A percentile compares a stretch with the other conserved stretches of the same genome.
phyloP scores from a whole-genome alignment of 352 stramenopile species.

The Globisporangium cylindrosporum region DNA sequence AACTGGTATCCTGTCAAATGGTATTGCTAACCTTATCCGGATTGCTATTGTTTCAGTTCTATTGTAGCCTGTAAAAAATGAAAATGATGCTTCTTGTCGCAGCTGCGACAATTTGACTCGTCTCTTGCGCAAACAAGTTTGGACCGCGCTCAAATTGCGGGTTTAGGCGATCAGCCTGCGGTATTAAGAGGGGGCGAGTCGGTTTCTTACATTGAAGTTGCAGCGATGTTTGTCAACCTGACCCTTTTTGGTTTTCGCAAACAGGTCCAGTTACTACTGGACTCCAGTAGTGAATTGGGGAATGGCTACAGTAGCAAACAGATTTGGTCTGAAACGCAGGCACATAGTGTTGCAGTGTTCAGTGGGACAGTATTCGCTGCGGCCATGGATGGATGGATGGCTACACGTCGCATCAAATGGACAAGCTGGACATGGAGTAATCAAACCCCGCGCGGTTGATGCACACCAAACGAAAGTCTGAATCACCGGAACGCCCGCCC shows the following conservation, averaged over 20 bases:
- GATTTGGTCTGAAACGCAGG: too few relatives aligned
- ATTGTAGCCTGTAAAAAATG: not conserved
- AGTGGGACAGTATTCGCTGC: too few relatives aligned
- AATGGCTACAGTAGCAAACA: not conserved
- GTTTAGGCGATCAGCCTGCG: not conserved
- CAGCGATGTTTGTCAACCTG: too few relatives aligned
- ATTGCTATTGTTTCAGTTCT: not conserved
- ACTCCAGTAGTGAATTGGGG: not conserved
- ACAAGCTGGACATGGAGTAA: not conserved
- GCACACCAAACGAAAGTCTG: not conserved
- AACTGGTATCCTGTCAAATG: not conserved
- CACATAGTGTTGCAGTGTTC: too few relatives aligned
- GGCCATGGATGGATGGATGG: not conserved
- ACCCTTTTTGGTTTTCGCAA: too few relatives aligned
- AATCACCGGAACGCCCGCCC: constrained; percentile 1
- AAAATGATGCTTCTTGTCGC: not conserved
- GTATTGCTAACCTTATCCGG: not conserved
- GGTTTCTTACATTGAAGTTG: not conserved
- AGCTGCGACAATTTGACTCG: constrained; percentile 10
- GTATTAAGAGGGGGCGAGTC: not conserved
- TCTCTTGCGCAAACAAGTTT: constrained; percentile 11
- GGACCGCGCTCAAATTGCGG: not conserved
- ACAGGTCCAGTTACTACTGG: too few relatives aligned
- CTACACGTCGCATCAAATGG: not conserved
- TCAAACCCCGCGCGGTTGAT: not conserved